Evolutionary conservation across 148 eudicot genomes (phyloP), one percentile per base, ranked within the genome.

Genomic region (Camellia lanceoleosa): DNA sequence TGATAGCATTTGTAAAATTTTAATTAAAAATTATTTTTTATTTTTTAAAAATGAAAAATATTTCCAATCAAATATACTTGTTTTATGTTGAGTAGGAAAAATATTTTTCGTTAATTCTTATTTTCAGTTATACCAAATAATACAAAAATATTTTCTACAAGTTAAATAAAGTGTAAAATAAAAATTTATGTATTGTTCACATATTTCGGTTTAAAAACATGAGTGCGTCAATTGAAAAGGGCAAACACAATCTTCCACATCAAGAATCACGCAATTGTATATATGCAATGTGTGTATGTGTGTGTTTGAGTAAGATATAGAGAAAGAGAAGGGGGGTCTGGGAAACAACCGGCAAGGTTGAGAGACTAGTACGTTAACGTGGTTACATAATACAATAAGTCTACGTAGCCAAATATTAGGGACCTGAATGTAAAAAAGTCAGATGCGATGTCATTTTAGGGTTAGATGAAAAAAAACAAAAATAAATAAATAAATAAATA

Each of bases 391-490:
- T 79, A 67, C 86, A 63, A 30, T 30, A 30, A 80, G 59, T 83
- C 63, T 83, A 83, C 86, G 89, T 86, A 86, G 79, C 38, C 38
- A 30, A 84, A 41, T 79, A 65, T 69, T 5, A 51, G 16, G 54
- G 18, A 7, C 5, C 38, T 42, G 68, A 55, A 12, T 19, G 60
- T 1, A 12, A 12, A 60, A 43, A 84, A 73, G 59, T 82, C 46
- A 80, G 89, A 82, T 87, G 74, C 19, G 80, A 72, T 58, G 89
- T 87, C 89, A 69, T 71, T 84, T 82, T 84, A 82, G 79, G 87
- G 89, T 87, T 84, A 87, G 89, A 84, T 87, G 87, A 75, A 78
- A 19, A 63, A 18, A 77, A 68, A 14, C 47, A 18, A 51, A 78
- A 62, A 9, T 30, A 30, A 30, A 30, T 30, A 30, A 30, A 30